Evolutionary conservation across 1,284 basidiomycete genomes (phyloP), one percentile per base, ranked within the genome.

Genomic region (Pseudozyma tsukubaensis): DNA sequence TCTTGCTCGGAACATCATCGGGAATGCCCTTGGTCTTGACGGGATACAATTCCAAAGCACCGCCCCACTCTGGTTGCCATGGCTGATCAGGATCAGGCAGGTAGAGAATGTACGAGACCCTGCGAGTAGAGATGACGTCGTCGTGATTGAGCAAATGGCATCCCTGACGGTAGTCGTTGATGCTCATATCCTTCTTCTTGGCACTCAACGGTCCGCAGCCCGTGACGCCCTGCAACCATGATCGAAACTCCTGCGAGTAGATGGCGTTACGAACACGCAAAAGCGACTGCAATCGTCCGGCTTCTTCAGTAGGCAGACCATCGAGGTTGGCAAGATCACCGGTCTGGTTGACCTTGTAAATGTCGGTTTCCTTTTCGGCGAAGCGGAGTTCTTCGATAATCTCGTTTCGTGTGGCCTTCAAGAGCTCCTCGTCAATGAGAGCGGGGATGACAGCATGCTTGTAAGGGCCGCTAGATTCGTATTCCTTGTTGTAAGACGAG

Each of bases 291-390:
- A 84, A 73, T 36, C 82, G 69, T 10, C 69, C 66, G 12, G 75
- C 80, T 58, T 84, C 83, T 34, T 74, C 67, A 12, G 57, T 69
- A 0, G 79, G 57, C 56, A 99, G 91, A 79, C 90, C 94, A 69
- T 91, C 92, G 40, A 96, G 88, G 47, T 97, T 98, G 12, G 94
- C 92, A 24, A 99, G 90, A 86, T 99, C 96, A 69, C 96, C 96
- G 0, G 95, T 97, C 87, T 98, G 96, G 85, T 96, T 93, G 78
- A 99, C 92, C 89, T 94, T 96, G 90, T 98, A 99, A 77, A 99
- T 99, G 83, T 99, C 96, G 7, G 96, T 99, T 88, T 98, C 94
- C 87, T 97, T 99, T 86, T 94, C 92, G 8, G 94, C 91, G 85
- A 97, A 98, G 79, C 90, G 92, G 81, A 99, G 90, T 78, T 97